A percentile compares a stretch with the other conserved stretches of the same genome.
These are phyloP conservation scores for Ligustrum vulgare DNA, from an alignment of 257 asterid genomes.

Conservation along the genomic window DNA sequence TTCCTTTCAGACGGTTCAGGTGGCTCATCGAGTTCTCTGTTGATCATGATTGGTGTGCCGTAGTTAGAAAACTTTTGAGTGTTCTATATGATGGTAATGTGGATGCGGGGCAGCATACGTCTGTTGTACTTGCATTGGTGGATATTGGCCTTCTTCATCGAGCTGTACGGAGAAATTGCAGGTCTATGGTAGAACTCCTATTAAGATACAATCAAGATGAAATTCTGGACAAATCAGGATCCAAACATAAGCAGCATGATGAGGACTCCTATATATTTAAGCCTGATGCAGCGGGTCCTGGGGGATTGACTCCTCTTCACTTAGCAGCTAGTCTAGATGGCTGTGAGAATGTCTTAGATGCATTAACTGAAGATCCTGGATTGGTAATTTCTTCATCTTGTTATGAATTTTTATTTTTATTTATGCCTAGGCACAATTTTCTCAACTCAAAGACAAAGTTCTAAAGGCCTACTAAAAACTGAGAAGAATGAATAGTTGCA, in stretches of 20 bases:
- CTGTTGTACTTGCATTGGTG: conserved; percentile 39
- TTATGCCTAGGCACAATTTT: not conserved
- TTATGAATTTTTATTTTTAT: not conserved
- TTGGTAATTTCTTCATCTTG: conserved; percentile 36
- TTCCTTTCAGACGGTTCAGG: conserved; percentile 63
- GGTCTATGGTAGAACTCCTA: conserved; percentile 60
- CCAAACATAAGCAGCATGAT: conserved; percentile 11
- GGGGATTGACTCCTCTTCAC: conserved; percentile 88
- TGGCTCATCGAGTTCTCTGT: conserved; percentile 75
- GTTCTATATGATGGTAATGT: conserved; percentile 42
- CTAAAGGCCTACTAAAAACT: not conserved
- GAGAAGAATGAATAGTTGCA: not conserved
- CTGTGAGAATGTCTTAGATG: conserved; percentile 59
- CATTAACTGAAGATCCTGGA: conserved; percentile 74
- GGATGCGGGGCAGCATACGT: conserved; percentile 39
- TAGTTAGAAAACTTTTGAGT: conserved; percentile 59
- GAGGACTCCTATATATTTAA: conserved; percentile 45
- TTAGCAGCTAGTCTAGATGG: conserved; percentile 63
- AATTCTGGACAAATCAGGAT: conserved; percentile 18
- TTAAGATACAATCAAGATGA: conserved; percentile 42
- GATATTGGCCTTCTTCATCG: conserved; percentile 72
- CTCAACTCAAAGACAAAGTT: not conserved
- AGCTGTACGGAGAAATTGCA: conserved; percentile 66
- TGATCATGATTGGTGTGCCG: conserved; percentile 85
- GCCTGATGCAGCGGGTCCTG: conserved; percentile 68